A percentile compares a stretch with the other conserved stretches of the same genome.
Evolutionary conservation across 2,329 filamentous ascomycete species (phyloP).

Genomic region (Geosmithia morbida): DNA sequence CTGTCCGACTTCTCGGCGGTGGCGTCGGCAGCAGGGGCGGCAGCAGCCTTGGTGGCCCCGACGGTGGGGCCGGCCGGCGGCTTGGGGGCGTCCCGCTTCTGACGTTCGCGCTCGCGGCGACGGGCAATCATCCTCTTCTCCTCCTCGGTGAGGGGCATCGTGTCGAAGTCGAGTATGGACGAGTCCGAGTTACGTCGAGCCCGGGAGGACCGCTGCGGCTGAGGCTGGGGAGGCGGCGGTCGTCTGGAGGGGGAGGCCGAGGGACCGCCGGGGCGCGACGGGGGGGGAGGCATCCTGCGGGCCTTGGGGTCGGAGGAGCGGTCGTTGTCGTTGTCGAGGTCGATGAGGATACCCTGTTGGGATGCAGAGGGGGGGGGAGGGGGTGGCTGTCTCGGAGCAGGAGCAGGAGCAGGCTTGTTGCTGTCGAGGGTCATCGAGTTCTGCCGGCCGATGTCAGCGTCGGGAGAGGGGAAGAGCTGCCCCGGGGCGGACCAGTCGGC

Average conservation of each 20-base stretch:
- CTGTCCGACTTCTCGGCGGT: not conserved
- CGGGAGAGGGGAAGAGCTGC: too few relatives aligned
- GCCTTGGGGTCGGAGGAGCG: constrained; percentile 19
- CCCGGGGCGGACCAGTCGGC: too few relatives aligned
- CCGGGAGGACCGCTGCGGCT: constrained; percentile 14
- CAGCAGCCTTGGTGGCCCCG: constrained; percentile 1
- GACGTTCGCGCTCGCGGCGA: constrained; percentile 13
- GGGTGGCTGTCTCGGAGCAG: constrained; percentile 9
- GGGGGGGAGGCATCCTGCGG: constrained; percentile 19
- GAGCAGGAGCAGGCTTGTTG: too few relatives aligned
- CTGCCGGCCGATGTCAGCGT: too few relatives aligned
- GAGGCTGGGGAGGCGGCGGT: constrained; percentile 13
- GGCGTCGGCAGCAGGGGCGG: not conserved
- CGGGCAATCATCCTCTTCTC: constrained; percentile 23
- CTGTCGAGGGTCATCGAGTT: constrained; percentile 55
- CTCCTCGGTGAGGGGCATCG: constrained; percentile 45
- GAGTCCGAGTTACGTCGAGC: constrained; percentile 68
- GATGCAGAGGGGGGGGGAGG: not conserved
- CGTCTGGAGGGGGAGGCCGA: constrained; percentile 11
- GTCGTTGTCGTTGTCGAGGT: not conserved
- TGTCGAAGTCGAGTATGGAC: constrained; percentile 45
- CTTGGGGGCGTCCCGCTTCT: constrained; percentile 4
- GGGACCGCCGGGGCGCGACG: constrained; percentile 15
- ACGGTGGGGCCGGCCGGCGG: not conserved
- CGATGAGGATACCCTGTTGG: not conserved